Evolutionary conservation across 345 rosid species (phyloP).

Genomic region (Erysimum cheiranthoides): DNA sequence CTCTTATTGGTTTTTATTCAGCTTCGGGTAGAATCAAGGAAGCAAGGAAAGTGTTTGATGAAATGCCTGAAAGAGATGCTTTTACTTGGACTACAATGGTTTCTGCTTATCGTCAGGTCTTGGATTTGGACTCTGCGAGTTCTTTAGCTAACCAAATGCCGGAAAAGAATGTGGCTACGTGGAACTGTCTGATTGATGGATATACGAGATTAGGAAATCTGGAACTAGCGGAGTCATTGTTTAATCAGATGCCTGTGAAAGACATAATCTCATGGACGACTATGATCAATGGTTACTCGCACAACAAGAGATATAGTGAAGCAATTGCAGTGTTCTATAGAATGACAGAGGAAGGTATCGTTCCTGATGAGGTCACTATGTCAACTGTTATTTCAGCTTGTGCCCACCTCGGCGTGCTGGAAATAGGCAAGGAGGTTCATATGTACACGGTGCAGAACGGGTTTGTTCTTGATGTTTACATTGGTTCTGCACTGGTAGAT

Average conservation of each 20-base stretch:
- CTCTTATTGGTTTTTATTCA: slow-evolving; percentile 69
- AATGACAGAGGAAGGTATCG: slow-evolving; percentile 56
- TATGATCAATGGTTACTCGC: slow-evolving; percentile 76
- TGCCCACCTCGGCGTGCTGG: slow-evolving; percentile 81
- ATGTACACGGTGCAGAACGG: slow-evolving; percentile 53
- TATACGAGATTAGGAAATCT: slow-evolving; percentile 57
- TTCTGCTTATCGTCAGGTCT: slow-evolving; percentile 48
- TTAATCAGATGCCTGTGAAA: slow-evolving; percentile 62
- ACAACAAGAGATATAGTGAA: slow-evolving; percentile 61
- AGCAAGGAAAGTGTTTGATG: slow-evolving; percentile 69
- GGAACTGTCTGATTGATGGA: slow-evolving; percentile 83
- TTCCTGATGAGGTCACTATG: slow-evolving; percentile 74
- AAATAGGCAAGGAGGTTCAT: slow-evolving; percentile 70
- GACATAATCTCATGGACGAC: slow-evolving; percentile 81
- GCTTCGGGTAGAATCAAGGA: slow-evolving; percentile 46
- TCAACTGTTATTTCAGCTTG: slow-evolving; percentile 81
- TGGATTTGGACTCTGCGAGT: slow-evolving; percentile 57
- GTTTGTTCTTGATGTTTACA: slow-evolving; percentile 70
- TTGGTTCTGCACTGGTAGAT: slow-evolving; percentile 82
- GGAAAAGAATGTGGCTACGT: slow-evolving; percentile 59
- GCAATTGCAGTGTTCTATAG: slow-evolving; percentile 63
- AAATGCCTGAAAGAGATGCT: slow-evolving; percentile 71
- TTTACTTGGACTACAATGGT: slow-evolving; percentile 67
- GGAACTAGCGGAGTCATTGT: slow-evolving; percentile 59
- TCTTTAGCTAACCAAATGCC: slow-evolving; percentile 63